Base-by-base conservation (phyloP, 1,139 yeast genomes). In the Cylindricascospora bacillispora region DNA sequence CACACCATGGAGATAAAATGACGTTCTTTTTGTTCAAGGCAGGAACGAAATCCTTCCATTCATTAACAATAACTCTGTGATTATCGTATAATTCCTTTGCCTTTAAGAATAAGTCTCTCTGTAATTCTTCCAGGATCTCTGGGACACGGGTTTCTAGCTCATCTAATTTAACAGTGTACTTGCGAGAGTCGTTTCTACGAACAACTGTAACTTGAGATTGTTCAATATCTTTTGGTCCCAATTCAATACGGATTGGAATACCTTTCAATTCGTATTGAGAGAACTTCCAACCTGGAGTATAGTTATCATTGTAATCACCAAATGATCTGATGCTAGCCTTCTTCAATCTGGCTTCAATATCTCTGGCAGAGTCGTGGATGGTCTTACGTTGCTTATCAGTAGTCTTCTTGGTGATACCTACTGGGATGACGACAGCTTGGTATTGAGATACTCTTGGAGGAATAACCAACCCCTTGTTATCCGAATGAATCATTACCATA, bases 261-360 rank as follows among this genome's bases (percentile, higher is more conserved):
- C 99, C 99, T 66, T 81, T 83, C 56, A 92, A 73, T 64, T 92
- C 99, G 70, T 93, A 80, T 56, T 92, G 94, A 36, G 95, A 80
- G 61, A 86, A 92, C 62, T 89, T 92, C 97, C 97, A 92, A 41
- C 98, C 98, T 43, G 98, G 93, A 33, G 95, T 78, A 63, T 92
- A 89, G 63, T 77, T 82, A 45, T 79, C 93, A 60, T 95, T 76
- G 65, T 75, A 77, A 59, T 92, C 99, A 49, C 89, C 79, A 35
- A 67, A 62, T 25, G 70, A 86, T 58, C 95, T 77, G 35, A 89
- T 62, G 32, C 72, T 80, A 26, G 68, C 64, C 26, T 58, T 62
- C 33, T 52, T 49, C 49, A 85, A 69, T 43, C 65, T 63, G 25
- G 56, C 40, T 59, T 80, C 93, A 40, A 85, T 67, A 19, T 63